These are phyloP conservation scores for Melampsora occidentalis DNA, from an alignment of 1,284 basidiomycete genomes.

Conservation along the genomic window DNA sequence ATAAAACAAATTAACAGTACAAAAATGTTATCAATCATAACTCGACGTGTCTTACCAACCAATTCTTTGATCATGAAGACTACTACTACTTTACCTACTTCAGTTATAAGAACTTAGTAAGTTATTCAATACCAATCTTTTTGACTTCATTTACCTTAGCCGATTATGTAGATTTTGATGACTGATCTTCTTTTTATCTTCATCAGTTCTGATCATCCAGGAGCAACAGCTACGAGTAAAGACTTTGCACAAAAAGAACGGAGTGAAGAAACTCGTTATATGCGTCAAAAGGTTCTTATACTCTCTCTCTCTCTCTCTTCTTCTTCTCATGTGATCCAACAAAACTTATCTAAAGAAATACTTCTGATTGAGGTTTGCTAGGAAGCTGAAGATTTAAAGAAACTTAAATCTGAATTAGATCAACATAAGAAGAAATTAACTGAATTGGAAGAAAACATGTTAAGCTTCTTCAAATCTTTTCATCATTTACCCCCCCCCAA, in stretches of 20 bases:
- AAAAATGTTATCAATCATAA: background rate
- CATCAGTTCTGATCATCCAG: slow-evolving; percentile 24
- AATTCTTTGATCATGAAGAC: background rate
- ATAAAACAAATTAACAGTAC: background rate
- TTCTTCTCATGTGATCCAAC: background rate
- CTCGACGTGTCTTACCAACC: background rate
- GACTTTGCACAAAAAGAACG: slow-evolving; percentile 29
- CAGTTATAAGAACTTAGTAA: background rate
- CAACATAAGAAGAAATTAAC: slow-evolving; percentile 24
- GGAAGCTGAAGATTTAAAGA: slow-evolving; percentile 37
- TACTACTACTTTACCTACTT: background rate
- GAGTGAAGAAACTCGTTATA: slow-evolving; percentile 29
- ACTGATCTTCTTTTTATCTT: no score
- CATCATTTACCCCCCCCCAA: no score
- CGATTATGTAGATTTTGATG: no score
- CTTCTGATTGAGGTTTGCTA: no score
- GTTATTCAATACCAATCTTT: no score
- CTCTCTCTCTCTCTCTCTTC: background rate
- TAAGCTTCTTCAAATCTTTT: background rate
- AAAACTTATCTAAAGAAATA: no score
- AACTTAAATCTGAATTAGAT: slow-evolving; percentile 21
- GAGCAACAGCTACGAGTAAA: slow-evolving; percentile 11
- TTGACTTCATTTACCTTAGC: background rate
- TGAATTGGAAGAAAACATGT: slow-evolving; percentile 28
- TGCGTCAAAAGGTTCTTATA: slow-evolving; percentile 18